Base-by-base conservation (phyloP, 768 basidiomycete genomes). In the Mycena vitilis region DNA sequence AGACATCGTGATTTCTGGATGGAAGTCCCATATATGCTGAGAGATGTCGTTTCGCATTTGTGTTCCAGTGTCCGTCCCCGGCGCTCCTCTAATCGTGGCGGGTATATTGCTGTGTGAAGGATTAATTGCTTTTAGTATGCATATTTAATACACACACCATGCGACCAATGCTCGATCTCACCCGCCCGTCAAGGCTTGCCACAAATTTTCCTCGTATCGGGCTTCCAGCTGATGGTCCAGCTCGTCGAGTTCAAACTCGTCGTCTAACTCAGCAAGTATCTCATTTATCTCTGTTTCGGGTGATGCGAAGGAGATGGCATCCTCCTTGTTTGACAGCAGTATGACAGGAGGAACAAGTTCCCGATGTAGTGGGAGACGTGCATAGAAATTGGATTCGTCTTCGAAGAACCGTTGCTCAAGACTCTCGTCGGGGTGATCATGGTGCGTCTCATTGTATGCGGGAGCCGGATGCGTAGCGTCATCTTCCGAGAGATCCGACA, bases 1-100 rank as follows among this genome's bases (percentile, higher is more conserved):
- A 95, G 93, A 66, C 94, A 95, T 79, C 92, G 94, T 56, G 93
- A 95, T 75, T 95, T 95, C 78, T 95, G 94, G 94, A 83, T 89
- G 77, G 94, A 95, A 79, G 92, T 95, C 4, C 94, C 94, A 5
- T 94, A 93, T 72, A 92, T 95, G 88, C 77, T 94, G 52, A 85
- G 85, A 49, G 94, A 95, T 73, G 91, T 95, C 25, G 76, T 91
- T 59, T 87, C 89, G 23, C 93, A 95, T 79, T 79, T 95, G 45
- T 94, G 92, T 78, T 89, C 91, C 18, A 85, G 85, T 51, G 86
- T 92, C 47, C 89, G 91, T 57, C 89, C 90, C 71, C 86, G 89
- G 73, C 88, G 88, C 44, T 81, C 86, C 15, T 82, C 89, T 18
- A 86, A 82, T 75, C 87, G 90, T 63, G 89, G 91, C 48, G 91